These are phyloP conservation scores for Borovskyia barvae DNA, from an alignment of 208 protist genomes.

Conservation along the genomic window DNA sequence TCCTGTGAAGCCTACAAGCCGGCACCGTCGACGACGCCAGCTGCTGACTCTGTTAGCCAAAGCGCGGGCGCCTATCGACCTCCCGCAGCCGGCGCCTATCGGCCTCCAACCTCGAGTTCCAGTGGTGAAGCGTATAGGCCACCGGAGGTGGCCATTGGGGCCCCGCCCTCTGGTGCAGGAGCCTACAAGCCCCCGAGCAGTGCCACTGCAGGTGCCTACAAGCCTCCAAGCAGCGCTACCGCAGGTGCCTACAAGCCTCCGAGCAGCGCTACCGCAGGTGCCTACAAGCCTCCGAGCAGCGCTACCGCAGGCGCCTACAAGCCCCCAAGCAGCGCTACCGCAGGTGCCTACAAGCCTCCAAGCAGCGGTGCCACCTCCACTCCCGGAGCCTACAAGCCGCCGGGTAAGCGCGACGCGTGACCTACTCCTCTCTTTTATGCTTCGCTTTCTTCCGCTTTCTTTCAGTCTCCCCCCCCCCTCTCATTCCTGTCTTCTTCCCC, in stretches of 20 bases:
- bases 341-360: constrained; percentile 10
- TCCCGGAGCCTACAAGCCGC: constrained; percentile 33
- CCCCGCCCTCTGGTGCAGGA: constrained; percentile 7
- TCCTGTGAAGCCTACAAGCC: neutral
- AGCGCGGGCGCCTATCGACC: constrained; percentile 18
- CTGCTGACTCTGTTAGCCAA: no score
- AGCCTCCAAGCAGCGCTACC: constrained; percentile 4
- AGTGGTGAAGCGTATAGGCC: constrained; percentile 41
- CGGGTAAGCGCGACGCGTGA: constrained; percentile 29
- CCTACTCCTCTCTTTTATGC: constrained; percentile 10
- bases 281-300: neutral
- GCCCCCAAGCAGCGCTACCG: neutral
- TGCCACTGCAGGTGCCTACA: constrained; percentile 14
- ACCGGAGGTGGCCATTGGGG: constrained; percentile 23
- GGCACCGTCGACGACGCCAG: neutral
- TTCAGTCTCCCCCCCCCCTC: no score
- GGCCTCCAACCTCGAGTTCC: neutral
- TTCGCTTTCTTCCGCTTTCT: neutral
- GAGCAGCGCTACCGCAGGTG: constrained; percentile 10
- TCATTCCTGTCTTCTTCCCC: no score
- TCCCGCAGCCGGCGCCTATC: constrained; percentile 4
- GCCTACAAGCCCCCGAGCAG: constrained; percentile 33
- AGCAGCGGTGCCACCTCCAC: constrained; percentile 22
- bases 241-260: constrained; percentile 48
- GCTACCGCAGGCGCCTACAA: neutral